Evolutionary conservation across 306 rosid genomes (phyloP), one percentile per base, ranked within the genome.

Genomic region (Alnus glutinosa): DNA sequence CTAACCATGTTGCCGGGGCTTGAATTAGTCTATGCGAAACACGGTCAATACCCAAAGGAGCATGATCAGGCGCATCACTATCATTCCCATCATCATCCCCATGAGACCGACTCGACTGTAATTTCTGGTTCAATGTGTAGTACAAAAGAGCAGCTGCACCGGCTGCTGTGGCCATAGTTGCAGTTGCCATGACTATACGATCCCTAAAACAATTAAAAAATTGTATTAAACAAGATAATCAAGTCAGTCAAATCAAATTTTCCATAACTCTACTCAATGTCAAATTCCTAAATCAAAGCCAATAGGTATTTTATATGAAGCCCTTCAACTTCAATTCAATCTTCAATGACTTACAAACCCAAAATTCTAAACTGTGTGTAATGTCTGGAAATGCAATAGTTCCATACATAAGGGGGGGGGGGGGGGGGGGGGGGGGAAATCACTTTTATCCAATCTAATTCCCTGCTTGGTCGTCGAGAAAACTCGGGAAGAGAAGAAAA

Each of bases 81-180:
- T 50, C 76, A 59, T 81, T 94, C 14, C 86, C 92, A 67, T 18
- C 72, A 11, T 73, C 92, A 67, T 88, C 91, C 9, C 52, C 89
- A n/a, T 78, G 48, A 4, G 71, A 58, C 23, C 59, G 7, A 5
- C 59, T 64, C 16, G 89, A 66, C 71, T 86, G 89, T 47, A 92
- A 77, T 86, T 89, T 92, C 69, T 91, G 82, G 82, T 91, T 95
- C 78, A 95, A 73, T n/a, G 95, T 92, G 74, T 92, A 95, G 84
- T 90, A 92, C 68, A 95, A 78, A 9, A 95, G 89, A 71, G 98
- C 98, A 82, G 97, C 98, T 80, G 98, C 98, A 75, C 98, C 98
- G 28, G 97, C 98, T 71, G 98, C 97, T 76, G 98, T 95, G 47
- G 98, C 98, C 98, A 95, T 87, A 72, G 97, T 95, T 80, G 98